A percentile compares a stretch with the other conserved stretches of the same genome.
These are phyloP conservation scores for Pseudovirgaria hyperparasitica DNA, from an alignment of 2,329 filamentous ascomycete genomes.

Conservation along the genomic window DNA sequence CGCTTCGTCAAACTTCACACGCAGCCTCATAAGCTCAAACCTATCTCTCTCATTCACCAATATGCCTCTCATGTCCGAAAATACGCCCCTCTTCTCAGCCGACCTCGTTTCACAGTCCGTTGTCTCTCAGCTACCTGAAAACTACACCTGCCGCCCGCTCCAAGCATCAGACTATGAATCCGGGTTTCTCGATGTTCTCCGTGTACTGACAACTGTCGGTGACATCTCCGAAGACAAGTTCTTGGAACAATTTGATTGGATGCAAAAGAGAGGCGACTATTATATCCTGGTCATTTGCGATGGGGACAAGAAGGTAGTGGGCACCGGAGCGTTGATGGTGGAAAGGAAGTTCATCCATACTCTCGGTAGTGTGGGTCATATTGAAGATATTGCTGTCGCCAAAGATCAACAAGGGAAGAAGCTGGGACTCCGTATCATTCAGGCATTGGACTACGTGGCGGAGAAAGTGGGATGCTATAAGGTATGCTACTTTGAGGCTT, in stretches of 20 bases:
- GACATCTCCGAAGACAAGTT: conserved; percentile 54
- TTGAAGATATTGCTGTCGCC: conserved; percentile 92
- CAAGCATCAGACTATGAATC: conserved; percentile 62
- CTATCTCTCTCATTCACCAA: conserved; percentile 1
- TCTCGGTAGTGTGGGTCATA: conserved; percentile 78
- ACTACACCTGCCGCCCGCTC: conserved; percentile 73
- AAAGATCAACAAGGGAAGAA: conserved; percentile 98
- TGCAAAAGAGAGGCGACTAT: conserved; percentile 64
- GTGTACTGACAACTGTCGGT: conserved; percentile 85
- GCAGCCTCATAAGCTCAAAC: neutral
- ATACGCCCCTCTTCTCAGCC: conserved; percentile 57
- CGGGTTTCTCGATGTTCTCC: conserved; percentile 82
- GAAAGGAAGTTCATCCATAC: conserved; percentile 89
- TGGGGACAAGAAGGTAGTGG: conserved; percentile 59
- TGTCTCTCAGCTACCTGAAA: conserved; percentile 57
- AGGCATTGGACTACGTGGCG: conserved; percentile 81
- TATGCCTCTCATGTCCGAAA: conserved; percentile 14
- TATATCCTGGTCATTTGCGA: conserved; percentile 81
- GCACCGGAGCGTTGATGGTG: conserved; percentile 77
- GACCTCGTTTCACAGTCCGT: conserved; percentile 69
- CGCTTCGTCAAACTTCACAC: too few species aligned
- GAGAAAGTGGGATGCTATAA: conserved; percentile 89
- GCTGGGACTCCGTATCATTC: conserved; percentile 80
- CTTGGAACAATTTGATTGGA: conserved; percentile 64
- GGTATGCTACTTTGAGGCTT: conserved; percentile 26